These are phyloP conservation scores for Mitragyna speciosa DNA, from an alignment of 257 asterid species.

Conservation along the genomic window DNA sequence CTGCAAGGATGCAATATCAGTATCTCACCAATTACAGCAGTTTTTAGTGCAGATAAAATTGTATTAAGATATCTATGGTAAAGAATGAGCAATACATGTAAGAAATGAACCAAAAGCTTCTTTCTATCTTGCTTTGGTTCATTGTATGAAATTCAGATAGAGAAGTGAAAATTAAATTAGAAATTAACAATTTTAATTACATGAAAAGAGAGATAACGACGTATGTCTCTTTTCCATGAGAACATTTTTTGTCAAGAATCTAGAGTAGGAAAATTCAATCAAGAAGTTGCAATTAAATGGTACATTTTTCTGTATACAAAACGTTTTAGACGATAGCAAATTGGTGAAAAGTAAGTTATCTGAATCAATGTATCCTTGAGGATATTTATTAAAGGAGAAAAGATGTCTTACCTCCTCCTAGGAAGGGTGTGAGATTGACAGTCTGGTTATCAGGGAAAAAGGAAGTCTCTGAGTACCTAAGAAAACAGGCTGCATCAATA, in stretches of 20 bases:
- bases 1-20: slow-evolving; percentile 30
- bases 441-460: slow-evolving; percentile 69
- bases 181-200: not conserved
- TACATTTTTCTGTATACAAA: not conserved
- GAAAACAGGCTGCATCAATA: slow-evolving; percentile 72
- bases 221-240: not conserved
- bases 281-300: not conserved
- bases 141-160: not conserved
- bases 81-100: not conserved
- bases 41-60: not conserved
- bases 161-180: not conserved
- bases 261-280: not conserved
- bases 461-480: slow-evolving; percentile 56
- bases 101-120: not conserved
- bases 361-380: not conserved
- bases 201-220: not conserved
- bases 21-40: not conserved
- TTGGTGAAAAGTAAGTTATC: not conserved
- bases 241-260: not conserved
- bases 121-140: not conserved
- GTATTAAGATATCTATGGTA: not conserved
- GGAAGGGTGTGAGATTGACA: slow-evolving; percentile 49
- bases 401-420: slow-evolving; percentile 34
- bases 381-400: not conserved
- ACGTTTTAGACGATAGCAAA: not conserved